Percentiles rank a stretch among this genome's conserved stretches.
Conservation (phyloP, 208 protist genomes). For the Crithidia acanthocephali region DNA sequence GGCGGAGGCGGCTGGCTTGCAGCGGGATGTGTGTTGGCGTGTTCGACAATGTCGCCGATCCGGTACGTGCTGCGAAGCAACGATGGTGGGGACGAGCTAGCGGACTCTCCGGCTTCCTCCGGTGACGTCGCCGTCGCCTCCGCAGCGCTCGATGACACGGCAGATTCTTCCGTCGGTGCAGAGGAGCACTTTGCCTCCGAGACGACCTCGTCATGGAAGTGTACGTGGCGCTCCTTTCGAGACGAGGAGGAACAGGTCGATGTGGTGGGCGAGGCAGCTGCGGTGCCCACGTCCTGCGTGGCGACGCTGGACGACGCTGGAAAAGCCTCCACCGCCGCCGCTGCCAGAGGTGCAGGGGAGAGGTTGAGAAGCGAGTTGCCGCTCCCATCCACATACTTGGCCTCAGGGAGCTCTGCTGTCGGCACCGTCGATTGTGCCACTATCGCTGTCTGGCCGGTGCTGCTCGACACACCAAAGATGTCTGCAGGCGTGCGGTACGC, state of each 20-base stretch:
- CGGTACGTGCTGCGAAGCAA: slow-evolving; percentile 29
- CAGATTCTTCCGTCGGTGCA: not conserved
- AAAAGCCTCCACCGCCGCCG: too few species aligned
- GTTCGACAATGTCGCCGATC: slow-evolving; percentile 68
- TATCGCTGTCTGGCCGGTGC: not conserved
- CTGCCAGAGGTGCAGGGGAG: not conserved
- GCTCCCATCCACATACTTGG: not conserved
- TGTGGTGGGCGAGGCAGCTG: not conserved
- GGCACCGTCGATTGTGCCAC: too few species aligned
- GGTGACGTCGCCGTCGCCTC: not conserved
- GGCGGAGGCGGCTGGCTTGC: not conserved
- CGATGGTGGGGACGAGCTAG: not conserved
- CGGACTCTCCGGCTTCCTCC: not conserved
- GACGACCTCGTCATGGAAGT: slow-evolving; percentile 22
- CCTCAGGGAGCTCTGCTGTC: not conserved
- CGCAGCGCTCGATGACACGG: not conserved
- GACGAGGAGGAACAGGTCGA: not conserved
- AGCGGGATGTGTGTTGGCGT: not conserved
- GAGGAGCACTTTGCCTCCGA: not conserved
- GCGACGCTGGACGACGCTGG: not conserved
- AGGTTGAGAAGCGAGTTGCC: too few species aligned
- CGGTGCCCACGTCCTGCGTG: not conserved
- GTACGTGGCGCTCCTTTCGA: slow-evolving; percentile 37
- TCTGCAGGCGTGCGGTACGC: slow-evolving; percentile 42
- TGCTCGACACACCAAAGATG: slow-evolving; percentile 25